These are phyloP conservation scores for Polyrhizophydium stewartii DNA, from an alignment of 371 early-diverging fungal genomes.

Conservation along the genomic window DNA sequence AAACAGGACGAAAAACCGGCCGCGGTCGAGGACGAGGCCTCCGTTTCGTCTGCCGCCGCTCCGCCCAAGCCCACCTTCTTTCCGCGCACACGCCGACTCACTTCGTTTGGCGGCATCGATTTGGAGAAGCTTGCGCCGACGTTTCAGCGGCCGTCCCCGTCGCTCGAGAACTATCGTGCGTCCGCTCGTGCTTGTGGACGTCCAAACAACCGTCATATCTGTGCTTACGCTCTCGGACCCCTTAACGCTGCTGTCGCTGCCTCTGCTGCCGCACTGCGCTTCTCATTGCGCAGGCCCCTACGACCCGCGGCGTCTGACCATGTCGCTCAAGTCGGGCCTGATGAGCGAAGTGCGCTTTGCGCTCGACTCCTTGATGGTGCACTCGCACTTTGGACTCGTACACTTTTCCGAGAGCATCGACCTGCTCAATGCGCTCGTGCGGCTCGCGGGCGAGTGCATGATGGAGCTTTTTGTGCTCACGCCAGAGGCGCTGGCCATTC, in stretches of 20 bases:
- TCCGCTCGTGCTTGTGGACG: too few species aligned
- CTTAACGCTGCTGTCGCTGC: too few species aligned
- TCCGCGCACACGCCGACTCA: neutral
- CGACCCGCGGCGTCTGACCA: neutral
- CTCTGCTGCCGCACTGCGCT: too few species aligned
- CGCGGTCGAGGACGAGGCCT: too few species aligned
- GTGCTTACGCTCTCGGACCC: too few species aligned
- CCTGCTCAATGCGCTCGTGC: conserved; percentile 1
- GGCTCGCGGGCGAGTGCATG: conserved; percentile 1
- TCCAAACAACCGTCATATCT: too few species aligned
- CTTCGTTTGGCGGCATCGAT: neutral
- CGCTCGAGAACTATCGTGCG: neutral
- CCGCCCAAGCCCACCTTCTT: neutral
- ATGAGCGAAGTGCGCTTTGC: conserved; percentile 10
- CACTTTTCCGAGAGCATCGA: neutral
- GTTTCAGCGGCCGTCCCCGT: neutral
- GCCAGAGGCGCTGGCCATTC: neutral
- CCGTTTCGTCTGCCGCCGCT: too few species aligned
- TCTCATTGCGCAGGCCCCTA: too few species aligned
- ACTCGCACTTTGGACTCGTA: neutral
- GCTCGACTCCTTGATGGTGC: conserved; percentile 5
- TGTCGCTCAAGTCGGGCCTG: conserved; percentile 10
- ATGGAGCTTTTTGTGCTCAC: neutral
- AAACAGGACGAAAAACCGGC: too few species aligned
- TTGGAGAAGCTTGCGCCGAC: conserved; percentile 1